Evolutionary conservation across 1,139 yeast genomes (phyloP).

Genomic region (Candida tropicalis): DNA sequence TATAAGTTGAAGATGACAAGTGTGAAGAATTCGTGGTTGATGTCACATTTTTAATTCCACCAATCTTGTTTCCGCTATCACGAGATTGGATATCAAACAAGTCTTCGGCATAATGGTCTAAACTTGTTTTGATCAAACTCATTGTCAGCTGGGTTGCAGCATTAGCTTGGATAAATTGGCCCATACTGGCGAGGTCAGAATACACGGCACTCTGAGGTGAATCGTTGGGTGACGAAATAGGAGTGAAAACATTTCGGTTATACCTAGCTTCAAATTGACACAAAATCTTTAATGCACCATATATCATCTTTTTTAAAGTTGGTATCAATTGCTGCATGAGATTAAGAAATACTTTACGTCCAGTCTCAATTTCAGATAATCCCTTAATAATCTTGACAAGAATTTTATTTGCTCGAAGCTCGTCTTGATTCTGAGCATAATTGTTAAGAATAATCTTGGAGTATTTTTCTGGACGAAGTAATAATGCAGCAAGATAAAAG

Average conservation of each 20-base stretch:
- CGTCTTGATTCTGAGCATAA: constrained; percentile 30
- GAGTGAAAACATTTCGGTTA: constrained; percentile 3
- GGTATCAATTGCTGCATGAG: constrained; percentile 27
- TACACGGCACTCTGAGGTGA: constrained; percentile 14
- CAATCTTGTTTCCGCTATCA: constrained; percentile 2
- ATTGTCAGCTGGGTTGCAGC: constrained; percentile 9
- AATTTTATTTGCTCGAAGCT: constrained; percentile 32
- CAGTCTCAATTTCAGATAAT: constrained; percentile 33
- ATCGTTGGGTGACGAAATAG: neutral
- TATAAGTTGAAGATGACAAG: constrained; percentile 11
- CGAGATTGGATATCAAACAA: constrained; percentile 5
- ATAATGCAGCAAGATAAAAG: constrained; percentile 45
- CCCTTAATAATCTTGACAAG: constrained; percentile 44
- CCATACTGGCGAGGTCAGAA: constrained; percentile 14
- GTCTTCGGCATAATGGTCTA: constrained; percentile 18
- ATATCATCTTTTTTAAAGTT: constrained; percentile 32
- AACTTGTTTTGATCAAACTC: constrained; percentile 11
- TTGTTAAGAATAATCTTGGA: constrained; percentile 26
- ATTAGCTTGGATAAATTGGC: constrained; percentile 8
- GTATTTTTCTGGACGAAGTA: constrained; percentile 42
- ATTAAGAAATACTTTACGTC: constrained; percentile 23
- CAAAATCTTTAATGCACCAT: constrained; percentile 33
- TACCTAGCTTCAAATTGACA: constrained; percentile 23
- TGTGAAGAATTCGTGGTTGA: constrained; percentile 8
- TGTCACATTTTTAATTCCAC: neutral